Percentiles rank a stretch among this genome's conserved stretches.
These are phyloP conservation scores for Epipyxis sp. DNA, from an alignment of 108 stramenopile species.

Conservation along the genomic window DNA sequence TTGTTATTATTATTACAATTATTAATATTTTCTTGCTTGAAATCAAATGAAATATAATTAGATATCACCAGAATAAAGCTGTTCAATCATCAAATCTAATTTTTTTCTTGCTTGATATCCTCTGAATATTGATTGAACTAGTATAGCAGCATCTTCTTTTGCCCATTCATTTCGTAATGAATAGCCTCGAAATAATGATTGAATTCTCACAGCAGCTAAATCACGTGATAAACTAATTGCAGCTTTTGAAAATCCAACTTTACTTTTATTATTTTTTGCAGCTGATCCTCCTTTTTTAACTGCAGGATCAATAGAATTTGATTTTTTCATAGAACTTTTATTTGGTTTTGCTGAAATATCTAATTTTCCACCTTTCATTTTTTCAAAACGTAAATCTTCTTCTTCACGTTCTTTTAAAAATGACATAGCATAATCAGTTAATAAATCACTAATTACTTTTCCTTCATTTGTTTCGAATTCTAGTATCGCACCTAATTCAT, in stretches of 20 bases:
- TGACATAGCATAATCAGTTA: constrained; percentile 24
- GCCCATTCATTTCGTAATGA: constrained; percentile 18
- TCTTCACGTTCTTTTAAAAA: constrained; percentile 10
- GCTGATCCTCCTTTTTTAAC: too few relatives aligned
- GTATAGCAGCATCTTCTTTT: constrained; percentile 29
- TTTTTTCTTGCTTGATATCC: constrained; percentile 6
- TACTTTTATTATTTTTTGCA: too few relatives aligned
- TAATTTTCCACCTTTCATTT: too few relatives aligned
- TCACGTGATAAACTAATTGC: too few relatives aligned
- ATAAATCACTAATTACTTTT: not conserved
- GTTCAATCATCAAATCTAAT: not conserved
- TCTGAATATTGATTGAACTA: constrained; percentile 7
- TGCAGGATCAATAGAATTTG: too few relatives aligned
- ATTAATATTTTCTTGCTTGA: too few relatives aligned
- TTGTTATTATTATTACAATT: too few relatives aligned
- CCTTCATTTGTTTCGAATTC: constrained; percentile 26
- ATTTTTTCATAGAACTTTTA: too few relatives aligned
- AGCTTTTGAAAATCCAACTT: too few relatives aligned
- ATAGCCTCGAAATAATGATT: not conserved
- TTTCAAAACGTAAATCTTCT: constrained; percentile 16
- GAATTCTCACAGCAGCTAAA: not conserved
- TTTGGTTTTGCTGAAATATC: too few relatives aligned
- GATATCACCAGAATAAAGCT: too few relatives aligned
- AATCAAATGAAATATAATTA: too few relatives aligned
- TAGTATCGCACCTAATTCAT: not conserved